Conservation (phyloP, 352 stramenopile genomes). For the Phytopythium oedochilum region DNA sequence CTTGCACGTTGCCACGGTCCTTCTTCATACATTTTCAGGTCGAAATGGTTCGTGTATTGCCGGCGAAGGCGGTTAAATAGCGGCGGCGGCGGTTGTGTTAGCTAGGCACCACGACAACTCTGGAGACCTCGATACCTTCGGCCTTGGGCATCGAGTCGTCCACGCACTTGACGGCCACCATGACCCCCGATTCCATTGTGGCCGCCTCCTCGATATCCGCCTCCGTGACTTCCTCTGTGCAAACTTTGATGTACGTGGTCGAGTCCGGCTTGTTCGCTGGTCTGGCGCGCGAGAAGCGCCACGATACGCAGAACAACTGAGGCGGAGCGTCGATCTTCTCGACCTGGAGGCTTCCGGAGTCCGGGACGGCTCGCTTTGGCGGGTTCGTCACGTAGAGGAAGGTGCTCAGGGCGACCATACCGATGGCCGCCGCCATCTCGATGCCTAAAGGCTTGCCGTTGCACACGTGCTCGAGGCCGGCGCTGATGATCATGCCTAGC, state of each 20-base stretch:
- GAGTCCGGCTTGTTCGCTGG: not conserved
- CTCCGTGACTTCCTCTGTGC: not conserved
- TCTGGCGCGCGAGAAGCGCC: constrained; percentile 1
- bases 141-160: not conserved
- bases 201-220: not conserved
- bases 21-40: not conserved
- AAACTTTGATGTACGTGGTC: not conserved
- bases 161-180: not conserved
- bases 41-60: too few species aligned
- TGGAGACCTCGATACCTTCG: not conserved
- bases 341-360: not conserved
- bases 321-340: constrained; percentile 1
- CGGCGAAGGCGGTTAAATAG: not conserved
- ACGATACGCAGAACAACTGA: not conserved
- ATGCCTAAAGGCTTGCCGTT: constrained; percentile 69
- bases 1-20: too few species aligned
- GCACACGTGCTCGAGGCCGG: constrained; percentile 56
- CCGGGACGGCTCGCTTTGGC: not conserved
- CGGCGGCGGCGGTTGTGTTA: too few species aligned
- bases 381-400: constrained; percentile 74
- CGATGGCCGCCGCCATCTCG: constrained; percentile 49
- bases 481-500: constrained; percentile 75
- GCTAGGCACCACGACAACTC: not conserved
- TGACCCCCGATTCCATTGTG: too few species aligned
- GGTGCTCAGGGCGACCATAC: constrained; percentile 53